These are phyloP conservation scores for Lichtheimia ramosa DNA, from an alignment of 371 early-diverging fungal species.

Conservation along the genomic window DNA sequence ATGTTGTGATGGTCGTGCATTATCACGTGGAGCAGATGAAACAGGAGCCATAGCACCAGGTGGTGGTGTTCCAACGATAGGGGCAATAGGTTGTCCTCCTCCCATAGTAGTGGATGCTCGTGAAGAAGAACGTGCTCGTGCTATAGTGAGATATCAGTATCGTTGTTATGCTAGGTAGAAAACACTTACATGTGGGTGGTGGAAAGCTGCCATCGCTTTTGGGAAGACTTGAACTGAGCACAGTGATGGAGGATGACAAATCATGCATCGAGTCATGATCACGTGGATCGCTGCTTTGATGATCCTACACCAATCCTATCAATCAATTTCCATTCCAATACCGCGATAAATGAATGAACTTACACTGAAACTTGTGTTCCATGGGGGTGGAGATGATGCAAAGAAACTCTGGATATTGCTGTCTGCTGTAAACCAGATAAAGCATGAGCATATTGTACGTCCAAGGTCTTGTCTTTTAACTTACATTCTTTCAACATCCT, in stretches of 20 bases:
- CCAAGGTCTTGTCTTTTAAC: too few relatives aligned
- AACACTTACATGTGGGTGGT: background rate
- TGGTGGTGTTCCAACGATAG: slow-evolving; percentile 43
- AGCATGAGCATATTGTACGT: background rate
- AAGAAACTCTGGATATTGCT: slow-evolving; percentile 63
- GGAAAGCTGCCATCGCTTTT: slow-evolving; percentile 32
- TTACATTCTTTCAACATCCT: slow-evolving; percentile 72
- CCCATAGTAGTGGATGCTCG: slow-evolving; percentile 17
- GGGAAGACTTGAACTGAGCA: slow-evolving; percentile 68
- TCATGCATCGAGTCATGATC: slow-evolving; percentile 24
- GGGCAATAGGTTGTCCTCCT: slow-evolving; percentile 25
- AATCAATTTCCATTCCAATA: too few relatives aligned
- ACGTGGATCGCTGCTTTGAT: background rate
- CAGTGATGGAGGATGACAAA: slow-evolving; percentile 60
- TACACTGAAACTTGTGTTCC: slow-evolving; percentile 54
- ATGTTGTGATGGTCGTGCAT: slow-evolving; percentile 12
- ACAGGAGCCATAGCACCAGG: slow-evolving; percentile 42
- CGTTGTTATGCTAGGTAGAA: too few relatives aligned
- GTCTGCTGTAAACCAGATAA: slow-evolving; percentile 18
- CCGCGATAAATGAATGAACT: slow-evolving; percentile 10
- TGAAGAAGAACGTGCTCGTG: slow-evolving; percentile 22
- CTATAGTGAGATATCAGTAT: too few relatives aligned
- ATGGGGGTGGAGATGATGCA: slow-evolving; percentile 67
- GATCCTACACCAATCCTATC: too few relatives aligned
- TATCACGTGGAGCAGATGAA: slow-evolving; percentile 12